Conservation (phyloP, 768 basidiomycete genomes). For the Termitomyces sp. region DNA sequence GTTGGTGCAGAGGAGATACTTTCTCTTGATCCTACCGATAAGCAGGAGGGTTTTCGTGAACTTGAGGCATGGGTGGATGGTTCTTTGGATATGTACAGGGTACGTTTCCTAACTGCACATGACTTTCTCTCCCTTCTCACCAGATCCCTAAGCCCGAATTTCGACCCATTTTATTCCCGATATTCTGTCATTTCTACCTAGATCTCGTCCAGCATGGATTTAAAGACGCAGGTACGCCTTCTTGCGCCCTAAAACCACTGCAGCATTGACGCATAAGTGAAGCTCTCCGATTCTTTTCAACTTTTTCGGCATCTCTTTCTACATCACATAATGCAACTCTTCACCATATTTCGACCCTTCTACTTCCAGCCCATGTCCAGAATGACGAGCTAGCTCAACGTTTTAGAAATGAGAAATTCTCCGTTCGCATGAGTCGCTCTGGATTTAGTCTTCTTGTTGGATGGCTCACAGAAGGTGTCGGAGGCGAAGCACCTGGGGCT, state of each 20-base stretch:
- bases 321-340: conserved; percentile 65
- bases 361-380: conserved; percentile 80
- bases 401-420: conserved; percentile 89
- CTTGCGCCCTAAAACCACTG: neutral
- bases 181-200: conserved; percentile 96
- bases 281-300: conserved; percentile 75
- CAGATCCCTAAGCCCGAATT: conserved; percentile 73
- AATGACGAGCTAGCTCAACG: conserved; percentile 80
- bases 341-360: conserved; percentile 75
- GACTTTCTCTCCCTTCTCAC: neutral
- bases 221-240: conserved; percentile 76
- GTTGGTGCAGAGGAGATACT: conserved; percentile 82
- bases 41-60: conserved; percentile 81
- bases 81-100: conserved; percentile 88
- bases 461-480: conserved; percentile 92
- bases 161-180: conserved; percentile 88
- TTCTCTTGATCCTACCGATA: conserved; percentile 78
- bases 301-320: conserved; percentile 66
- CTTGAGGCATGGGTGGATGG: conserved; percentile 89
- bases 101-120: conserved; percentile 30
- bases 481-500: conserved; percentile 79
- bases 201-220: conserved; percentile 90
- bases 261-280: conserved; percentile 14
- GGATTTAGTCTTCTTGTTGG: conserved; percentile 90
- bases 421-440: conserved; percentile 84